These are phyloP conservation scores for Pelargonium myrrhifolium DNA, from an alignment of 441 rosid species.

Conservation along the genomic window DNA sequence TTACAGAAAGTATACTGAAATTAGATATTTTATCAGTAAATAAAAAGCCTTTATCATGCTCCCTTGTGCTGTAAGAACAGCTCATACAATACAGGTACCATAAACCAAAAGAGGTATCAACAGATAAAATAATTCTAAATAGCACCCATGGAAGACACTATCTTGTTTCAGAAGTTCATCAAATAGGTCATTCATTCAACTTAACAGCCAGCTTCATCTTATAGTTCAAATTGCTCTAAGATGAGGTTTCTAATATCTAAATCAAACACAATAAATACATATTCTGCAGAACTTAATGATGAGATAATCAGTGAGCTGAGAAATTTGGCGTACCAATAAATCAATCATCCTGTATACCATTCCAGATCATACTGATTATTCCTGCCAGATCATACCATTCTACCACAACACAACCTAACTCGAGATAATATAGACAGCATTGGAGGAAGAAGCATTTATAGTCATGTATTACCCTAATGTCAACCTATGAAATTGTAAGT, in stretches of 20 bases:
- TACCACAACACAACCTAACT: background rate
- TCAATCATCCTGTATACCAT: too few relatives aligned
- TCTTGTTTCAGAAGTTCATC: too few relatives aligned
- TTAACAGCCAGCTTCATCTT: too few relatives aligned
- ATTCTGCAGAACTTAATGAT: background rate
- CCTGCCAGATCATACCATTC: background rate
- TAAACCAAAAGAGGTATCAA: background rate
- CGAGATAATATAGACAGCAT: background rate
- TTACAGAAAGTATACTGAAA: background rate
- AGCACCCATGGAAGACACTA: background rate
- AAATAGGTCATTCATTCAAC: too few relatives aligned
- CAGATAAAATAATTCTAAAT: background rate
- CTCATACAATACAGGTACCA: background rate
- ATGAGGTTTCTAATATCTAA: too few relatives aligned
- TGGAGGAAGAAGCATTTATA: background rate
- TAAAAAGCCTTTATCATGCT: background rate
- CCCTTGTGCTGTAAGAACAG: background rate
- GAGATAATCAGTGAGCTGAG: background rate
- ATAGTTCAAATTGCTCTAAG: too few relatives aligned
- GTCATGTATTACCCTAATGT: background rate
- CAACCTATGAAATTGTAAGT: background rate
- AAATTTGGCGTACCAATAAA: too few relatives aligned
- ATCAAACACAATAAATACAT: background rate
- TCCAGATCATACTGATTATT: slow-evolving; percentile 24
- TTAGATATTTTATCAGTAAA: background rate